These are phyloP conservation scores for Geoglossum glabrum DNA, from an alignment of 495 filamentous ascomycete species.

Conservation along the genomic window DNA sequence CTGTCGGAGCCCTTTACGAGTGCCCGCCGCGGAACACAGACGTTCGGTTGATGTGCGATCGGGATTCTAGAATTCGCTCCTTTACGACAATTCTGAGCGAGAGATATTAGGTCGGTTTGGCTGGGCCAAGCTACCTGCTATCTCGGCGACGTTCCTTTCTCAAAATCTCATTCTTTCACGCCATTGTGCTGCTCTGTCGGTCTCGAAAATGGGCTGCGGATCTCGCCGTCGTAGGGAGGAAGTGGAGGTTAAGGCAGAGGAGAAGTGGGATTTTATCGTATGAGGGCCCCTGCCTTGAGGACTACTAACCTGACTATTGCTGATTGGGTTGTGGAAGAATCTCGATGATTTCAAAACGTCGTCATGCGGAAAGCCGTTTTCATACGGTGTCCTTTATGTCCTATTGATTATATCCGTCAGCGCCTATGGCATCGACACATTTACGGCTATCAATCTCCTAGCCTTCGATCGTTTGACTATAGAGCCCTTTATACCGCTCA, in stretches of 20 bases:
- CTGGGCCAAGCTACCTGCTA: not conserved
- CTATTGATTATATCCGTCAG: constrained; percentile 59
- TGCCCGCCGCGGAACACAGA: no score
- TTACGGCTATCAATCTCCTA: constrained; percentile 78
- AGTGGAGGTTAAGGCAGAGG: constrained; percentile 47
- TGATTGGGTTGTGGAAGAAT: constrained; percentile 33
- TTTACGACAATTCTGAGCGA: no score
- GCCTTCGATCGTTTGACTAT: constrained; percentile 59
- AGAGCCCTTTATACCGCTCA: constrained; percentile 44
- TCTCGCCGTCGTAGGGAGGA: constrained; percentile 46
- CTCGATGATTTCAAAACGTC: constrained; percentile 72
- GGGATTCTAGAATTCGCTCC: no score
- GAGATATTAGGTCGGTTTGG: not conserved
- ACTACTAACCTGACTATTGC: not conserved
- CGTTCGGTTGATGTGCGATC: no score
- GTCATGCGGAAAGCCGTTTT: constrained; percentile 53
- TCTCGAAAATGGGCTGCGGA: constrained; percentile 41
- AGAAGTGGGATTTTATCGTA: constrained; percentile 93
- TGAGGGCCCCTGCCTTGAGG: constrained; percentile 13
- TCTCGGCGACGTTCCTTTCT: not conserved
- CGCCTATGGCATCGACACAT: constrained; percentile 77
- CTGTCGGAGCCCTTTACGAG: no score
- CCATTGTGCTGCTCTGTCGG: not conserved
- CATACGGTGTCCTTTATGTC: constrained; percentile 69
- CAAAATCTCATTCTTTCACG: not conserved